Evolutionary conservation across 192 early-diverging fungal species (phyloP).

Genomic region (Podila epicladia): DNA sequence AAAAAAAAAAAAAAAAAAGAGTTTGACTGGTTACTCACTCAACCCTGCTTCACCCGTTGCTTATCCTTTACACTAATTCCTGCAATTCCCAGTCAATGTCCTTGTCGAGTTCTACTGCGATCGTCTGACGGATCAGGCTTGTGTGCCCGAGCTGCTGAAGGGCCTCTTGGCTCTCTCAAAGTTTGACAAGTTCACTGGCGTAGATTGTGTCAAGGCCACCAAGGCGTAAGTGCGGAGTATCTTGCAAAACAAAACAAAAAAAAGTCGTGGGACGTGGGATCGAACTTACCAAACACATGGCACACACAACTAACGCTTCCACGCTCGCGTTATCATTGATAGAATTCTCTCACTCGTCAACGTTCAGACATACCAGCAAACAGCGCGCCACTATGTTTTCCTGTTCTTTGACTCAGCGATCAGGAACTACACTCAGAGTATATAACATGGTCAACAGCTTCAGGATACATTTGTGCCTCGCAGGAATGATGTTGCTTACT

Average conservation of each 20-base stretch:
- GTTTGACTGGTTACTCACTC: not conserved
- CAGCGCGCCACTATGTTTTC: constrained; percentile 78
- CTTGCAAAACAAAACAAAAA: not conserved
- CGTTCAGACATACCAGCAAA: constrained; percentile 93
- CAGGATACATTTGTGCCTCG: not conserved
- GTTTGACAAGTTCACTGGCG: constrained; percentile 67
- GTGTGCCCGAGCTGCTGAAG: constrained; percentile 71
- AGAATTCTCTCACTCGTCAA: constrained; percentile 86
- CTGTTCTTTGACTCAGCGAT: constrained; percentile 77
- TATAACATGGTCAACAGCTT: not conserved
- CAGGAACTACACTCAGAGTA: constrained; percentile 57
- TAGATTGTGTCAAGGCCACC: constrained; percentile 61
- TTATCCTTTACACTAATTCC: not conserved
- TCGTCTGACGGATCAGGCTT: constrained; percentile 75
- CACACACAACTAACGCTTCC: not conserved
- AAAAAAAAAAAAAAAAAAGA: not conserved
- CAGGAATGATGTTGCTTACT: constrained; percentile 2
- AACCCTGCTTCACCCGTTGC: not conserved
- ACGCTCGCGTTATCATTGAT: constrained; percentile 2
- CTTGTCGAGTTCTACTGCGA: constrained; percentile 81
- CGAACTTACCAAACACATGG: not conserved
- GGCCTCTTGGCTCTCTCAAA: constrained; percentile 69
- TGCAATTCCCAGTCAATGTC: constrained; percentile 56
- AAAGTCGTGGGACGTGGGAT: not conserved
- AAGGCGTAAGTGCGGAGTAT: constrained; percentile 53